A percentile compares a stretch with the other conserved stretches of the same genome.
These are phyloP conservation scores for Volvox carteri DNA, from an alignment of 163 green algal genomes.

Conservation along the genomic window DNA sequence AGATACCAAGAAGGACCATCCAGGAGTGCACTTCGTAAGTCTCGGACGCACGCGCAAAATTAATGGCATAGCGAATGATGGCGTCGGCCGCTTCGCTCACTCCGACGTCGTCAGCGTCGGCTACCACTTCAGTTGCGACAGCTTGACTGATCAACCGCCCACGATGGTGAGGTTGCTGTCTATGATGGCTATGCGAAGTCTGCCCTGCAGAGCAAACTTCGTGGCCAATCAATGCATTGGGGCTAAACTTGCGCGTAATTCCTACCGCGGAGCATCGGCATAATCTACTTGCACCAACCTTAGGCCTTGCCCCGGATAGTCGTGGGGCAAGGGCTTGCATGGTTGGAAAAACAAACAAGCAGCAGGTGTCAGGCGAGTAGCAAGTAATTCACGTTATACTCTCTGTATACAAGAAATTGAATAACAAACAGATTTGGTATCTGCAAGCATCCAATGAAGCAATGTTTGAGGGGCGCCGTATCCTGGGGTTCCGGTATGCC, in stretches of 20 bases:
- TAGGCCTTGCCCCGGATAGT: conserved; percentile 11
- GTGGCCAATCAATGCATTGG: not conserved
- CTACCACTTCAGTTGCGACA: not conserved
- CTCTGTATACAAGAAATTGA: not conserved
- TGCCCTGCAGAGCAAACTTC: not conserved
- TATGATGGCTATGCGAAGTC: not conserved
- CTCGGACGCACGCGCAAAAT: conserved; percentile 66
- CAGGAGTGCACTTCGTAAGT: conserved; percentile 74
- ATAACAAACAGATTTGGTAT: not conserved
- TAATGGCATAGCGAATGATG: conserved; percentile 69
- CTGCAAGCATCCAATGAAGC: too few relatives aligned
- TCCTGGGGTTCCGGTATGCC: not conserved
- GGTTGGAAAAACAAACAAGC: not conserved
- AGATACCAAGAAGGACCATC: conserved; percentile 74
- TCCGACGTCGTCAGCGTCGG: conserved; percentile 24
- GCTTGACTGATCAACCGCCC: not conserved
- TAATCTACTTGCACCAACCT: not conserved
- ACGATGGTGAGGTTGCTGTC: not conserved
- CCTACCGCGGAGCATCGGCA: not conserved
- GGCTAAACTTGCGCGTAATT: not conserved
- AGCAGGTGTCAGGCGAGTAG: too few relatives aligned
- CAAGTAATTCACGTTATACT: too few relatives aligned
- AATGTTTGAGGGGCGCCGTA: not conserved
- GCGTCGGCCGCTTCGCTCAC: conserved; percentile 42
- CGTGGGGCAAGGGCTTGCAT: conserved; percentile 41